phyloP scores from a whole-genome alignment of 139 green algal genomes.

The Protoeuglena noctilucae region DNA sequence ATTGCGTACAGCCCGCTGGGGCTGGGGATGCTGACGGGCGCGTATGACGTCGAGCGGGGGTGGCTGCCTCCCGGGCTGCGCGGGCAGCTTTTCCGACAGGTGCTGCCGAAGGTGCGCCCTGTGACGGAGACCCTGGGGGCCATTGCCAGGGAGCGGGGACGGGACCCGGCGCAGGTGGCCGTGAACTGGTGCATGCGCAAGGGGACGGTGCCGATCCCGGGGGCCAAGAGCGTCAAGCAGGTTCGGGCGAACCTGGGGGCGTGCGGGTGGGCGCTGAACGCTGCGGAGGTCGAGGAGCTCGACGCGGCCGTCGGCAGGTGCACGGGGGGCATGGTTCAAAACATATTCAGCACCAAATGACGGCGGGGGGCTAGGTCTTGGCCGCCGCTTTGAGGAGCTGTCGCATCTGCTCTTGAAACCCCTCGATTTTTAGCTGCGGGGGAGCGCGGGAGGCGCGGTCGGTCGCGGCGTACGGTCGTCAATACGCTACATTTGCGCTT shows the following conservation, averaged over 20 bases:
- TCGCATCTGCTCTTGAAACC: no score
- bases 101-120: conserved; percentile 51
- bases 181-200: conserved; percentile 93
- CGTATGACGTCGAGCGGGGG: background rate
- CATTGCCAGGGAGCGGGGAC: conserved; percentile 39
- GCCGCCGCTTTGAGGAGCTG: no score
- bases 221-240: conserved; percentile 65
- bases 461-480: no score
- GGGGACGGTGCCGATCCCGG: conserved; percentile 84
- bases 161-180: conserved; percentile 68
- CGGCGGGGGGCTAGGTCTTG: no score
- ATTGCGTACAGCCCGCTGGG: conserved; percentile 86
- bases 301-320: conserved; percentile 26
- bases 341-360: conserved; percentile 76
- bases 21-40: conserved; percentile 61
- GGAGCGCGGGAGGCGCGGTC: no score
- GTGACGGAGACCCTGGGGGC: conserved; percentile 38
- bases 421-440: no score
- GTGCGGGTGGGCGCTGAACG: conserved; percentile 49
- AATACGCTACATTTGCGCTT: no score
- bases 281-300: conserved; percentile 46
- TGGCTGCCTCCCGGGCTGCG: conserved; percentile 52
- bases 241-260: conserved; percentile 41
- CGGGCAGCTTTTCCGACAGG: conserved; percentile 53
- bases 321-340: conserved; percentile 55